A percentile compares a stretch with the other conserved stretches of the same genome.
These are phyloP conservation scores for Westerdykella sp. DNA, from an alignment of 2,329 filamentous ascomycete genomes.

Conservation along the genomic window DNA sequence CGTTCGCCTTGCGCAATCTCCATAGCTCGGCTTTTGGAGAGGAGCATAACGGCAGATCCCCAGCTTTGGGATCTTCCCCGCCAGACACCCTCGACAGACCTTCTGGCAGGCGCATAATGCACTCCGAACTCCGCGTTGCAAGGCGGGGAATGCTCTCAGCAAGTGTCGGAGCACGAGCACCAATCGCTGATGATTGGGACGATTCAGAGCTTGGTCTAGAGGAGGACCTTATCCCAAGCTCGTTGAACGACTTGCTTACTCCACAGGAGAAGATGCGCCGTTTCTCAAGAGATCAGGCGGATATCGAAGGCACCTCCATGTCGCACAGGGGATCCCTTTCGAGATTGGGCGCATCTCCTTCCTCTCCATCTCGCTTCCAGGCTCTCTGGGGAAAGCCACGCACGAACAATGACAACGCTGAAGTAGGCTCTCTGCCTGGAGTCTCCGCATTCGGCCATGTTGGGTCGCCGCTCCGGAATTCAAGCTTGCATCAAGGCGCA, in stretches of 20 bases:
- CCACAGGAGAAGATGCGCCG: constrained; percentile 56
- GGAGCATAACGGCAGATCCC: constrained; percentile 56
- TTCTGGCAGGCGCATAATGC: constrained; percentile 53
- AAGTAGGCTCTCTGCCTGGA: constrained; percentile 32
- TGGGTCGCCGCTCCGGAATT: constrained; percentile 61
- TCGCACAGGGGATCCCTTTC: constrained; percentile 45
- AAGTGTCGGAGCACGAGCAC: constrained; percentile 48
- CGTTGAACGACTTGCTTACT: constrained; percentile 56
- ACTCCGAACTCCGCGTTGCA: constrained; percentile 56
- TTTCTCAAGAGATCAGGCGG: constrained; percentile 53
- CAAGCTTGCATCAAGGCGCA: constrained; percentile 46
- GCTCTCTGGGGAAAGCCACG: constrained; percentile 49
- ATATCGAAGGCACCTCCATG: constrained; percentile 44
- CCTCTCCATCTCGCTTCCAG: constrained; percentile 56
- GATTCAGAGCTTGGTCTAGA: constrained; percentile 52
- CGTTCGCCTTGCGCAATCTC: constrained; percentile 55
- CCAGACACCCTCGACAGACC: constrained; percentile 60
- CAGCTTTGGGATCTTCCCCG: constrained; percentile 46
- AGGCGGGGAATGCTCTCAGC: constrained; percentile 53
- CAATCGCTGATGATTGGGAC: constrained; percentile 45
- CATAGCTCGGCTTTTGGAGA: constrained; percentile 62
- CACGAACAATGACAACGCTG: constrained; percentile 46
- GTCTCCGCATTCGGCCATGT: constrained; percentile 53
- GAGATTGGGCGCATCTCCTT: constrained; percentile 45
- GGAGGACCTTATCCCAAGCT: constrained; percentile 78